Base-by-base conservation (phyloP, 2,329 filamentous ascomycete genomes). In the Aspergillus tanneri region DNA sequence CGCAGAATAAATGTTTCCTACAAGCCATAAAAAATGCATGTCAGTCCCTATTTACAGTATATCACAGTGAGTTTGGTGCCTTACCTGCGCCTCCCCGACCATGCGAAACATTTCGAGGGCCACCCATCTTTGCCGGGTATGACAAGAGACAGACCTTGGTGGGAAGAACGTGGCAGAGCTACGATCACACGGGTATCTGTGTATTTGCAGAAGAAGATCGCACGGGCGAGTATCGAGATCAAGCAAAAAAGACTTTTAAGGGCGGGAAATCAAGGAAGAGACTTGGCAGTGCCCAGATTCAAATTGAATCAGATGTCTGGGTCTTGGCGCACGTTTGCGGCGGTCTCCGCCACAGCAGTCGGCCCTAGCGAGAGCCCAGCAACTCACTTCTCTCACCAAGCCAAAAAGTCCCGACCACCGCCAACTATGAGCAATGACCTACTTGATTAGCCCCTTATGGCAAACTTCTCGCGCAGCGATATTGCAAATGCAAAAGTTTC, bases 21-120 rank as follows among this genome's bases (percentile, higher is more conserved):
- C n/a, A n/a, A n/a, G 47, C 3, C 21, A 5, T 6, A 16, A 32
- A 34, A 22, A 2, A 18, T 9, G 28, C 16, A n/a, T 12, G 39
- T 49, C 11, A 38, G 22, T 18, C n/a, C 24, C 18, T 18, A n/a
- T 16, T 2, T 16, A n/a, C 24, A 42, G 21, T 21, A 38, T 19
- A 18, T 16, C 10, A 23, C n/a, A 9, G 5, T 3, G 16, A 16
- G 14, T 7, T 22, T 11, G 5, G 38, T 14, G 23, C 42, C 72
- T 60, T 68, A 79, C 77, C 87, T 54, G 87, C 88, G 64, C 88
- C 88, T 63, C 88, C 88, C 56, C 88, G 86, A 61, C 88, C 88
- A 63, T 87, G 83, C 28, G 86, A 88, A 32, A 79, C 71, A 50
- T 59, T 57, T 39, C 61, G 58, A 21, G 49, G 25, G 36, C 56